These are phyloP conservation scores for Ulvella scutata DNA, from an alignment of 139 green algal genomes.

Conservation along the genomic window DNA sequence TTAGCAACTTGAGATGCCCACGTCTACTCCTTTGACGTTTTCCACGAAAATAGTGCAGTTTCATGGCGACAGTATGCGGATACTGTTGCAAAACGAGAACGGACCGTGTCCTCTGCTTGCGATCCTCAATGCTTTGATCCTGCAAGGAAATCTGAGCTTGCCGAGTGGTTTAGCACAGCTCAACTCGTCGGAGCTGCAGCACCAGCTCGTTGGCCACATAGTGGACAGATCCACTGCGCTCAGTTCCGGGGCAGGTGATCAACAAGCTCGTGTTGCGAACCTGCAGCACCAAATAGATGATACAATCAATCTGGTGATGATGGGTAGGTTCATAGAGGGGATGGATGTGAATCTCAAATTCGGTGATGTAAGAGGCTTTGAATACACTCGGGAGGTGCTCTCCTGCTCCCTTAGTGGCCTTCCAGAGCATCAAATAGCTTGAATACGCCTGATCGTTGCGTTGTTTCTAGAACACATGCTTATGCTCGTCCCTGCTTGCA, in stretches of 20 bases:
- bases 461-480: too few species aligned
- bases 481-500: too few species aligned
- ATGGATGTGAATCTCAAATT: background rate
- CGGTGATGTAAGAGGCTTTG: background rate
- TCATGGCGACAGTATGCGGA: background rate
- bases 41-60: background rate
- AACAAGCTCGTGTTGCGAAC: background rate
- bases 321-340: background rate
- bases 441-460: too few species aligned
- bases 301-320: constrained; percentile 1
- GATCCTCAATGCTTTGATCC: background rate
- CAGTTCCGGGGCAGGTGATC: background rate
- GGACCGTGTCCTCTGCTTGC: background rate
- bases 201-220: background rate
- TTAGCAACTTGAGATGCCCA: too few species aligned
- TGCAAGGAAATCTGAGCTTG: background rate
- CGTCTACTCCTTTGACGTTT: too few species aligned
- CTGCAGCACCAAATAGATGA: background rate
- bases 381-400: background rate
- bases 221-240: too few species aligned
- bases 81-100: background rate
- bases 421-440: too few species aligned
- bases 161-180: background rate
- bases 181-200: background rate
- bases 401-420: too few species aligned